phyloP scores from a whole-genome alignment of 257 asterid genomes.

The Fraxinus cuspidata region DNA sequence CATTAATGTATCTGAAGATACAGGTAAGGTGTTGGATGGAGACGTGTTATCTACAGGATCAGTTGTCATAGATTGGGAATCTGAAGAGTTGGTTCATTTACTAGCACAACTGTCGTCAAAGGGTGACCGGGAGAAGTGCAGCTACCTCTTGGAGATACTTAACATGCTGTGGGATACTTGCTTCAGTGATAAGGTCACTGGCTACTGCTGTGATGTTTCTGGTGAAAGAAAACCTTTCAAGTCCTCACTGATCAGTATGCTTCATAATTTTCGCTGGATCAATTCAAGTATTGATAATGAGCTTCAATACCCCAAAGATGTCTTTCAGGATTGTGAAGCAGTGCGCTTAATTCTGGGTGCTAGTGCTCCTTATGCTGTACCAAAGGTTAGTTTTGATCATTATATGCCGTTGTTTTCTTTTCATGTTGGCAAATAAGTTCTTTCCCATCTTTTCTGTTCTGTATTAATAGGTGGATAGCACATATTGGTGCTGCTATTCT shows the following conservation, averaged over 20 bases:
- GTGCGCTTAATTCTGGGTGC: conserved; percentile 76
- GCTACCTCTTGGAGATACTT: conserved; percentile 75
- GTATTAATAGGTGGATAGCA: background rate
- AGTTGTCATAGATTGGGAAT: conserved; percentile 70
- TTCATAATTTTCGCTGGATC: conserved; percentile 69
- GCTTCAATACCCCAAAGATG: conserved; percentile 68
- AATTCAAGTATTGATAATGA: conserved; percentile 52
- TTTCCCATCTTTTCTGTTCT: conserved; percentile 20
- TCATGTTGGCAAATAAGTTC: background rate
- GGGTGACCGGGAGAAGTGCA: conserved; percentile 60
- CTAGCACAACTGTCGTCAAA: conserved; percentile 54
- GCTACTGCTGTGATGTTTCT: conserved; percentile 44
- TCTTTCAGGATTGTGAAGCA: conserved; percentile 75
- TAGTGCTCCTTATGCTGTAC: conserved; percentile 75
- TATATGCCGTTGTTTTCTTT: background rate
- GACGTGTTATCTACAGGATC: conserved; percentile 37
- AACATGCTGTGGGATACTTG: conserved; percentile 80
- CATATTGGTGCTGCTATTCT: background rate
- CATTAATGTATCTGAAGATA: conserved; percentile 39
- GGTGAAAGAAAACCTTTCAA: conserved; percentile 54
- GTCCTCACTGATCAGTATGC: conserved; percentile 56
- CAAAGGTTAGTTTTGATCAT: conserved; percentile 61
- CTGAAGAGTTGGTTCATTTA: conserved; percentile 62
- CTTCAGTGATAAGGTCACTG: conserved; percentile 65
- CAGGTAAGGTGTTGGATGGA: conserved; percentile 36